These are phyloP conservation scores for Cryphonectria naterciae DNA, from an alignment of 2,329 filamentous ascomycete species.

Conservation along the genomic window DNA sequence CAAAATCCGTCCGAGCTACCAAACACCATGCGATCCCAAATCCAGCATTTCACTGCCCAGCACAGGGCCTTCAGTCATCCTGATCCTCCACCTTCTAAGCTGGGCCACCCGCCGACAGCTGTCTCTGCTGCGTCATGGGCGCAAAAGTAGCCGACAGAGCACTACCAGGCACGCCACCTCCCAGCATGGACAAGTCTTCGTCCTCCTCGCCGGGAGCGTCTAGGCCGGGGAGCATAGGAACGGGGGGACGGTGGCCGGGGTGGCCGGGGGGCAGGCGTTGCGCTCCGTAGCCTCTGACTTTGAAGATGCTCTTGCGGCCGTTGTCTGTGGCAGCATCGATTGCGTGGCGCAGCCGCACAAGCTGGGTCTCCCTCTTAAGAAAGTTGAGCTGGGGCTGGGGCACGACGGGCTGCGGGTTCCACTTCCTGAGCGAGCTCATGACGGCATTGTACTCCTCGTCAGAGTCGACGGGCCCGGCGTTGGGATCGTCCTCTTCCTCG, in stretches of 20 bases:
- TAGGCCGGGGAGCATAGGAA: slow-evolving; percentile 36
- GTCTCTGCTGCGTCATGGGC: slow-evolving; percentile 24
- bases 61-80: not conserved
- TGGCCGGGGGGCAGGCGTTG: slow-evolving; percentile 59
- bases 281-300: slow-evolving; percentile 59
- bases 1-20: not conserved
- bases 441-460: slow-evolving; percentile 92
- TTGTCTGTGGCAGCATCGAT: slow-evolving; percentile 69
- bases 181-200: slow-evolving; percentile 44
- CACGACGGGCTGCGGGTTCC: slow-evolving; percentile 77
- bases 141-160: slow-evolving; percentile 23
- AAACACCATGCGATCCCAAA: slow-evolving; percentile 15
- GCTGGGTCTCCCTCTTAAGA: slow-evolving; percentile 66
- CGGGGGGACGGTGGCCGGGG: slow-evolving; percentile 38
- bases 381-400: slow-evolving; percentile 65
- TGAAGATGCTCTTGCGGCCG: slow-evolving; percentile 68
- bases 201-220: slow-evolving; percentile 64
- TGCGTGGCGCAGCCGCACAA: slow-evolving; percentile 67
- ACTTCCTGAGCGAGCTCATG: slow-evolving; percentile 78
- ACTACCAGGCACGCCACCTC: slow-evolving; percentile 22
- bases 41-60: not conserved
- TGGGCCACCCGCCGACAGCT: slow-evolving; percentile 27
- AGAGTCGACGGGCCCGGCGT: slow-evolving; percentile 82
- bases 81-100: slow-evolving; percentile 13
- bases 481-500: slow-evolving; percentile 82